Evolutionary conservation across 768 basidiomycete species (phyloP).

Genomic region (Phaffia australis): DNA sequence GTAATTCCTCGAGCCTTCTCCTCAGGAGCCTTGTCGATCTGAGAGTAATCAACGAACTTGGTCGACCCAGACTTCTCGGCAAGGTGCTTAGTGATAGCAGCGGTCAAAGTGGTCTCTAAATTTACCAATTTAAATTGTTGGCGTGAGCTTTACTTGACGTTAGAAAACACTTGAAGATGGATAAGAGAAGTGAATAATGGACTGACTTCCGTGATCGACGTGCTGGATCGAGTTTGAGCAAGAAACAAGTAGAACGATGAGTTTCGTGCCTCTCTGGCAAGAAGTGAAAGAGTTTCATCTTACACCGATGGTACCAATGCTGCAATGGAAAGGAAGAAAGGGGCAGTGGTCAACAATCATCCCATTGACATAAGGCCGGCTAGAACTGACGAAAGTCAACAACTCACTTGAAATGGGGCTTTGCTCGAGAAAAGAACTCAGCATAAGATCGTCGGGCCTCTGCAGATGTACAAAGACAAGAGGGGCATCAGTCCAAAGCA

Average conservation of each 20-base stretch:
- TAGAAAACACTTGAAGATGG: too few species aligned
- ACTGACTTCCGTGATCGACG: conserved; percentile 38
- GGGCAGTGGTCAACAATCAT: not conserved
- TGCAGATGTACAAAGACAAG: not conserved
- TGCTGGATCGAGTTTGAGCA: conserved; percentile 29
- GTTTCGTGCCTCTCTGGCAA: not conserved
- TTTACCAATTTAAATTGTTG: too few species aligned
- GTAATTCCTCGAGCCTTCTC: conserved; percentile 99
- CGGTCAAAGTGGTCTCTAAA: conserved; percentile 38
- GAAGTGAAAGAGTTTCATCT: conserved; percentile 3
- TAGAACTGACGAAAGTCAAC: not conserved
- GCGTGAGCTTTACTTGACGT: too few species aligned
- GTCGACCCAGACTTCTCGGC: conserved; percentile 47
- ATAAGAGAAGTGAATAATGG: too few species aligned
- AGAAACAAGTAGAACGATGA: not conserved
- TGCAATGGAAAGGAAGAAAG: conserved; percentile 14
- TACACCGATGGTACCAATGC: conserved; percentile 41
- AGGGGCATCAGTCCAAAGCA: not conserved
- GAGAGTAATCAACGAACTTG: conserved; percentile 84
- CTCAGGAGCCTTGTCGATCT: conserved; percentile 99
- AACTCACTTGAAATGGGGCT: conserved; percentile 41
- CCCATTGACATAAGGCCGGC: not conserved
- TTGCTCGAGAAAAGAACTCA: conserved; percentile 34
- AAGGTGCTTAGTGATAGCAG: conserved; percentile 67
- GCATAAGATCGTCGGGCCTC: conserved; percentile 20